Percentiles rank a stretch among this genome's conserved stretches.
These are phyloP conservation scores for Phyllosticta citriasiana DNA, from an alignment of 2,329 filamentous ascomycete genomes.

Conservation along the genomic window DNA sequence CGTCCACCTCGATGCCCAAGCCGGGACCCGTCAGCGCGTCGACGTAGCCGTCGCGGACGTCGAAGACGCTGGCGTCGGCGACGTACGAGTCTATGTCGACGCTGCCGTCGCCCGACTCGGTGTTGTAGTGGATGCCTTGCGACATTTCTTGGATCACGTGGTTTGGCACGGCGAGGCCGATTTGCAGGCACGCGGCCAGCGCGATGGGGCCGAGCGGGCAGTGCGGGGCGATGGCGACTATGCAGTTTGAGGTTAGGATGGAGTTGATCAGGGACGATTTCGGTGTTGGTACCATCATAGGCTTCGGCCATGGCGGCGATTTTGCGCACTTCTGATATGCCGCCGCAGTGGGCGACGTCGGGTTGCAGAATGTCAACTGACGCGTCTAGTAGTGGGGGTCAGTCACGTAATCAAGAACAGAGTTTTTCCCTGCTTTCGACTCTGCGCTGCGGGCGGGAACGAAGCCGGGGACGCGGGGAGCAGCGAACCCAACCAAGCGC, in stretches of 20 bases:
- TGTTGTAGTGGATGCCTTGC: slow-evolving; percentile 69
- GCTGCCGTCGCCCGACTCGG: slow-evolving; percentile 17
- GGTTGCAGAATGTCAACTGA: slow-evolving; percentile 65
- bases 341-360: slow-evolving; percentile 61
- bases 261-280: neutral
- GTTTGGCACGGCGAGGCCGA: slow-evolving; percentile 51
- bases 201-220: slow-evolving; percentile 66
- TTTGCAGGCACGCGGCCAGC: slow-evolving; percentile 59
- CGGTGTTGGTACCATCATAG: slow-evolving; percentile 43
- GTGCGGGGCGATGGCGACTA: slow-evolving; percentile 59
- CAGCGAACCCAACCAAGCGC: neutral
- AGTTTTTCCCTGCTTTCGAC: neutral
- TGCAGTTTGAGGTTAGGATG: neutral
- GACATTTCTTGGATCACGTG: slow-evolving; percentile 70
- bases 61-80: slow-evolving; percentile 54
- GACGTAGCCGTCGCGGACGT: slow-evolving; percentile 57
- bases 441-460: neutral
- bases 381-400: slow-evolving; percentile 24
- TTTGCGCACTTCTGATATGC: slow-evolving; percentile 59
- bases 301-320: slow-evolving; percentile 64
- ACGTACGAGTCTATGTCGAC: slow-evolving; percentile 48
- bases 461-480: neutral
- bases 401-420: neutral
- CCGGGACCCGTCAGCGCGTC: slow-evolving; percentile 50
- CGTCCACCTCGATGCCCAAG: slow-evolving; percentile 59